Base-by-base conservation (phyloP, 108 stramenopile genomes). In the Skeletonema marinoi region DNA sequence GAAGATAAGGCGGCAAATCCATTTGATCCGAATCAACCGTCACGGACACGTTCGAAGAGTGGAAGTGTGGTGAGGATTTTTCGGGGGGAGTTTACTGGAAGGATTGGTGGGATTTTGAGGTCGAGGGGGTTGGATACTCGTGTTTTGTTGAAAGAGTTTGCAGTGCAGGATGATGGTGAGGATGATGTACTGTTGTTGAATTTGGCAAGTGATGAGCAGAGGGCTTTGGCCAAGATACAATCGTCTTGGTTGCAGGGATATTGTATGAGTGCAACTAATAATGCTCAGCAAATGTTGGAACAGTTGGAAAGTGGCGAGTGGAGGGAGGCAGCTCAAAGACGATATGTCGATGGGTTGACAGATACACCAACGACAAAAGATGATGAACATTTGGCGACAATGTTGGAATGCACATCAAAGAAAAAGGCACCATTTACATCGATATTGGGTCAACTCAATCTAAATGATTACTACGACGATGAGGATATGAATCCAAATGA, bases 11-110 rank as follows among this genome's bases (percentile, higher is more conserved):
- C 80, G 32, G 89, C 89, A 1, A 85, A 80, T 67, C 90, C 90
- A n/a, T 83, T 94, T 65, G 93, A 94, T 68, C 68, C 78, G 2
- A 77, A 78, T 35, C 80, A 86, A 62, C 93, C 93, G 0, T 81
- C 88, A 48, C 78, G 93, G 3, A 92, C 93, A 2, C 74, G 90
- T 14, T 67, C 62, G 14, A 85, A 73, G 35, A 90, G 91, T 56
- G 93, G 93, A 14, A 86, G 89, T 13, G 89, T 94, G 4, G 89
- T 91, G 1, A 77, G 94, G n/a, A 66, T 95, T 10, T 95, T 92
- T 78, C 80, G 87, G 16, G 94, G 89, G 10, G 89, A 93, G 71
- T 78, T 92, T 14, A 70, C 65, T 6, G 94, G 94, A 42, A 35
- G 36, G 2, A 44, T 88, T 54, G 90, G 82, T 3, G 67, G 78